Evolutionary conservation across 306 rosid species (phyloP).

Genomic region (Lathyrus oleraceus): DNA sequence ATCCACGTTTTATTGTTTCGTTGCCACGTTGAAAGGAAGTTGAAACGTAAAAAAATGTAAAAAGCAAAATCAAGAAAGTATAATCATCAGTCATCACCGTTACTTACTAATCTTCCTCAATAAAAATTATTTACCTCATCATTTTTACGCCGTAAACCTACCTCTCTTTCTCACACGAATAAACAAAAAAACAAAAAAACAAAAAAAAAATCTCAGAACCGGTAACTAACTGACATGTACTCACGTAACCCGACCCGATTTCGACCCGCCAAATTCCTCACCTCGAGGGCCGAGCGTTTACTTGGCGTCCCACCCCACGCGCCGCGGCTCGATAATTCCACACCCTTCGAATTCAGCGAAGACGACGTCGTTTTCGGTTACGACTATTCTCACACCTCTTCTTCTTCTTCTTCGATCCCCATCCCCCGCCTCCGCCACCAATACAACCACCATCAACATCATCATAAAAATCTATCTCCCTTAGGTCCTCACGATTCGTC

Average conservation of each 20-base stretch:
- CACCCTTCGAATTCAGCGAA: conserved; percentile 59
- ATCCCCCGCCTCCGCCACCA: conserved; percentile 38
- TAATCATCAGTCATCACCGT: no score
- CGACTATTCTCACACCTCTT: conserved; percentile 46
- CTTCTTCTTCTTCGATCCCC: conserved; percentile 46
- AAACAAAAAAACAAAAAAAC: neutral
- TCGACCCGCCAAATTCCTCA: neutral
- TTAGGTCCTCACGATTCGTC: conserved; percentile 46
- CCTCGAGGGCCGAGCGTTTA: conserved; percentile 39
- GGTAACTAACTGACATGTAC: neutral
- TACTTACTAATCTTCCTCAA: no score
- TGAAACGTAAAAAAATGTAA: no score
- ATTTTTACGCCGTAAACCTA: neutral
- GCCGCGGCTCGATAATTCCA: conserved; percentile 11
- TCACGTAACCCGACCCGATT: neutral
- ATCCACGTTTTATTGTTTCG: no score
- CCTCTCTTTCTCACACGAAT: neutral
- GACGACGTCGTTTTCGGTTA: conserved; percentile 69
- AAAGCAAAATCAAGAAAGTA: no score
- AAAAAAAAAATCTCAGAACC: neutral
- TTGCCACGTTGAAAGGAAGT: no score
- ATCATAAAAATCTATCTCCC: conserved; percentile 35
- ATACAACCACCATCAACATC: conserved; percentile 15
- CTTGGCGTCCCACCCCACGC: conserved; percentile 42
- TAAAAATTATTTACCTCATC: neutral